Base-by-base conservation (phyloP, 2,329 filamentous ascomycete species). In the Alternaria brassicicola region DNA sequence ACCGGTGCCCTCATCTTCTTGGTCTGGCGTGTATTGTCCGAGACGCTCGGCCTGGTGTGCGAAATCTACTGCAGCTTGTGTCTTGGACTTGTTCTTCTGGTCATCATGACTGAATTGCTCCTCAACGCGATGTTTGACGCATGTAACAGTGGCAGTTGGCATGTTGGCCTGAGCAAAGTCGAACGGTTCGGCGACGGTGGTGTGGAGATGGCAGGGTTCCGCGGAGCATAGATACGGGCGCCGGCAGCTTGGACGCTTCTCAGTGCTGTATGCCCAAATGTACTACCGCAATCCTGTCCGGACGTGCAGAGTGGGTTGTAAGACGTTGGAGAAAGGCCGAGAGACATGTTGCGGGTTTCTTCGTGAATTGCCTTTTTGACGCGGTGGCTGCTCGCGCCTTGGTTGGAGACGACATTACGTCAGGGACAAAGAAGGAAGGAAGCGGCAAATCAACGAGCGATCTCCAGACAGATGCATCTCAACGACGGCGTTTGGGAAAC, bases 41-140 rank as follows among this genome's bases (percentile, higher is more conserved):
- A 84, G 76, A 21, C 74, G 75, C 64, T 81, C 73, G 7, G 88
- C 84, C 71, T 92, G 89, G 6, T 84, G 80, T 1, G 84, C 79
- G 66, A 88, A 91, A 41, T 86, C 82, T 49, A 84, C 78, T 23
- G 84, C 85, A 21, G 73, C 69, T 38, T 74, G 66, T 19, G 79
- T 62, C 36, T 75, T 77, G 1, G 68, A 67, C 48, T 64, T 70
- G 30, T 63, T 59, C 36, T 69, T 63, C 4, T 72, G 59, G 10
- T 59, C 64, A 3, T 63, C 65, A 41, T 67, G 62, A 1, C 62
- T 54, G 5, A 67, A 9, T 39, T 69, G 69, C 23, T 58, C 38
- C 12, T 58, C 28, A 19, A 55, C 26, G 19, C 39, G 42, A 15
- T 69, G 54, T 47, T 67, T 70, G 50, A 68, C 47, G 36, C 61